Evolutionary conservation across 2,329 filamentous ascomycete genomes (phyloP), one percentile per base, ranked within the genome.

Genomic region (Leptodontidium sp.): DNA sequence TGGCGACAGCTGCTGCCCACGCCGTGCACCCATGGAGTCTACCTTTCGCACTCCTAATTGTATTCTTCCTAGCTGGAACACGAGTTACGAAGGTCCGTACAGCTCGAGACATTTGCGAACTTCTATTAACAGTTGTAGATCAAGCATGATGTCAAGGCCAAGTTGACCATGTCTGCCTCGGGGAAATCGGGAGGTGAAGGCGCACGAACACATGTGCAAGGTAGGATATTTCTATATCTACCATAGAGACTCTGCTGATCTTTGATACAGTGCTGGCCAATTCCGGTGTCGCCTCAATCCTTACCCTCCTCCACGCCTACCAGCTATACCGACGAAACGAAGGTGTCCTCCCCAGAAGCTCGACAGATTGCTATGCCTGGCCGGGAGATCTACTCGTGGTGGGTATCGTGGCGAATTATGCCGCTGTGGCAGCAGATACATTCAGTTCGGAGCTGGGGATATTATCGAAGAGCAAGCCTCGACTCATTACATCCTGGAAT

Each of bases 381-480:
- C 83, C 83, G 61, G 89, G 89, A 45, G 89, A 91, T 75, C 78
- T 91, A 5, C 82, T 91, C 4, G 82, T 90, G 12, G 77, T 91
- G 24, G 90, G 90, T 14, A 90, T 91, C 73, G 87, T 92, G 73
- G 88, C 89, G 52, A 95, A 97, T 82, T 99, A 99, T 77, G 95
- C 94, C 32, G 93, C 93, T 61, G 94, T 97, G 11, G 90, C 93
- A 24, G 93, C 95, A 61, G 96, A 99, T 79, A 99, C 96, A 0
- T 96, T 98, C 79, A 94, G 92, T 67, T 97, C 94, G 12, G 96
- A 99, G 82, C 89, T 99, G 24, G 96, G 96, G 15, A 99, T 99
- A 67, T 85, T 99, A 14, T 91, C 94, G 7, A 88, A 85, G 68
- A 86, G 86, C 29, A 83, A 88, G 55, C 96, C 96, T 9, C 89